Evolutionary conservation across 2,329 filamentous ascomycete genomes (phyloP).

Genomic region (Tetracladium maxilliforme): DNA sequence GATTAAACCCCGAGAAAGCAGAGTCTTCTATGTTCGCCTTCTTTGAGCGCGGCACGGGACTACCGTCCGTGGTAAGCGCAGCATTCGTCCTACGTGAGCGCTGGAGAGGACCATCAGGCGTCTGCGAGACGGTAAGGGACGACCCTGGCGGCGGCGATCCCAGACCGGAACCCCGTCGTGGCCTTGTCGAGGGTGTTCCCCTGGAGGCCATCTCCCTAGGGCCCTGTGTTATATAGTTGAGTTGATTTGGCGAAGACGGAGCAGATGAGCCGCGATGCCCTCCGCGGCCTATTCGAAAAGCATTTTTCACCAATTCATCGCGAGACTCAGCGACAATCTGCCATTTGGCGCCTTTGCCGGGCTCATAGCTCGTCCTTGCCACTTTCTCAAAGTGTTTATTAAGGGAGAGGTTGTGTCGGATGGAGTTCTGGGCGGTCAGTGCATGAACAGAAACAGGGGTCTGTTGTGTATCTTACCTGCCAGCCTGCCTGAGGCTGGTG

Average conservation of each 20-base stretch:
- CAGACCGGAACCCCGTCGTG: no score
- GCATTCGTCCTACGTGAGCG: neutral
- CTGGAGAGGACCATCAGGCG: no score
- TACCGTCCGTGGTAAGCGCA: constrained; percentile 30
- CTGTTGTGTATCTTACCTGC: constrained; percentile 52
- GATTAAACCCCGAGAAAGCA: no score
- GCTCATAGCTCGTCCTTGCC: constrained; percentile 81
- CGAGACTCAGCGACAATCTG: constrained; percentile 73
- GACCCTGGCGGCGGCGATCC: no score
- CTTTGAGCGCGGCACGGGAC: constrained; percentile 44
- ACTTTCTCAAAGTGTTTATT: constrained; percentile 94
- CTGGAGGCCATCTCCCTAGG: no score
- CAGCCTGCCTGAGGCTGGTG: constrained; percentile 66
- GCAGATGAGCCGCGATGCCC: constrained; percentile 54
- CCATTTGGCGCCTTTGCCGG: constrained; percentile 99
- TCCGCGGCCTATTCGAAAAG: constrained; percentile 43
- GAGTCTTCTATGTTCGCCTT: constrained; percentile 32
- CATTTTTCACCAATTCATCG: constrained; percentile 76
- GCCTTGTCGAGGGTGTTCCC: no score
- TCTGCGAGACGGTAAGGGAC: no score
- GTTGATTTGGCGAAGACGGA: constrained; percentile 45
- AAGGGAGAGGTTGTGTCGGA: constrained; percentile 87
- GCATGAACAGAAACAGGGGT: constrained; percentile 1
- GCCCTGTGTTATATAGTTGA: constrained; percentile 45
- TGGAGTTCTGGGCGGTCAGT: constrained; percentile 57